A percentile compares a stretch with the other conserved stretches of the same genome.
Evolutionary conservation across 345 rosid species (phyloP).

Genomic region (Syzygium oleosum): DNA sequence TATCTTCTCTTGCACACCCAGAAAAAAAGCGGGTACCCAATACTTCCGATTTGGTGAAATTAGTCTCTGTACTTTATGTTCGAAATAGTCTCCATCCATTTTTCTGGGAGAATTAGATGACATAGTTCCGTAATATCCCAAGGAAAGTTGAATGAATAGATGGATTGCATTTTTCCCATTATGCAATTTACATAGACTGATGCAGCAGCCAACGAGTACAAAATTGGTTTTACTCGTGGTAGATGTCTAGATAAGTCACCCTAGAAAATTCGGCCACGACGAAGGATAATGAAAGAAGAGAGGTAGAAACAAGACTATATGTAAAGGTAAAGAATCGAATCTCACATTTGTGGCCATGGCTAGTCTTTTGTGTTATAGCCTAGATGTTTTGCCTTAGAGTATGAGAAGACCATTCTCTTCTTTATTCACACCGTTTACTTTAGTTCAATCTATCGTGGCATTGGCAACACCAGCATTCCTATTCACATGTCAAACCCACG

Average conservation of each 20-base stretch:
- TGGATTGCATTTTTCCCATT: not conserved
- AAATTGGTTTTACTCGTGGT: not conserved
- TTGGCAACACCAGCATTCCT: not conserved
- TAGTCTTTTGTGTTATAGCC: not conserved
- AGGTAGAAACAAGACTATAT: not conserved
- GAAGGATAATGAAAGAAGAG: not conserved
- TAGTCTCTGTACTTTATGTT: not conserved
- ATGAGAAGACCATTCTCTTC: not conserved
- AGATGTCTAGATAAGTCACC: not conserved
- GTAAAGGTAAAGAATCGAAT: not conserved
- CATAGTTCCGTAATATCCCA: not conserved
- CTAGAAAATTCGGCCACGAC: not conserved
- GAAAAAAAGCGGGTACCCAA: not conserved
- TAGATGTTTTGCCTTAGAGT: not conserved
- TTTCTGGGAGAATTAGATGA: no score
- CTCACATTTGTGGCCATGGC: not conserved
- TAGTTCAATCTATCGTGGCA: not conserved
- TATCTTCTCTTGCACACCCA: not conserved
- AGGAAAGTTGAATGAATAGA: not conserved
- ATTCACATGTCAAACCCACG: not conserved
- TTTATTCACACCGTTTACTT: not conserved
- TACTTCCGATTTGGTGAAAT: not conserved
- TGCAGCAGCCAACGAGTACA: not conserved
- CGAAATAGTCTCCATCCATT: not conserved
- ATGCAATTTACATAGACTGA: not conserved